Base-by-base conservation (phyloP, 352 stramenopile species). In the Pythium myriotylum region DNA sequence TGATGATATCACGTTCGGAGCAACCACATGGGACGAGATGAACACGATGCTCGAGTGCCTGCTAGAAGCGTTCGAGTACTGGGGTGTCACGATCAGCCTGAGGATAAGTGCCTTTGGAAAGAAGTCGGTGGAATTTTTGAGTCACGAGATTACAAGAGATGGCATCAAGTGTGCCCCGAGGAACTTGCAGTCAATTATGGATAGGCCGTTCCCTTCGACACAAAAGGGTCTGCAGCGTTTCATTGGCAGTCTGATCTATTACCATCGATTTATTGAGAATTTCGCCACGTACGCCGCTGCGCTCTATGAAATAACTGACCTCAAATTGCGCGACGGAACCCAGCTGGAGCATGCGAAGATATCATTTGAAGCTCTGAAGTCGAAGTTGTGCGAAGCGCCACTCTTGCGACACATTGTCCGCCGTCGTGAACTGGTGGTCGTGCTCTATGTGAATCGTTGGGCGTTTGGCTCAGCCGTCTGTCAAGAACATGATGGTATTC, bases 71-170 rank as follows among this genome's bases (percentile, higher is more conserved):
- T 68, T 59, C 32, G 27, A 62, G 5, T 40, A 62, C 7, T 73
- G 57, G 57, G 46, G 57, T 20, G 3, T 73, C 0, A 60, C 65
- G 2, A 67, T 74, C 27, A 77, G 62, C 23, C 26, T 72, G 13
- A 37, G 29, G 1, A 74, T 57, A 22, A 64, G 56, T 40, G 39
- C 24, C 14, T 64, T 55, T 27, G 56, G n/a, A n/a, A n/a, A n/a
- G n/a, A n/a, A n/a, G n/a, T n/a, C n/a, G n/a, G n/a, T n/a, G n/a
- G n/a, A n/a, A 47, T 64, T 57, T 27, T 51, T 64, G 35, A 35
- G 20, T 1, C 55, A 63, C 33, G 7, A 5, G 14, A 37, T 63
- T 10, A 2, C 20, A 16, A 12, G 32, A 42, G 37, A 46, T 0
- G 55, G 55, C 0, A 20, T 63, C 10, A 16, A 26, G 19, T 20